Base-by-base conservation (phyloP, 2,329 filamentous ascomycete genomes). In the Dothistroma pini region DNA sequence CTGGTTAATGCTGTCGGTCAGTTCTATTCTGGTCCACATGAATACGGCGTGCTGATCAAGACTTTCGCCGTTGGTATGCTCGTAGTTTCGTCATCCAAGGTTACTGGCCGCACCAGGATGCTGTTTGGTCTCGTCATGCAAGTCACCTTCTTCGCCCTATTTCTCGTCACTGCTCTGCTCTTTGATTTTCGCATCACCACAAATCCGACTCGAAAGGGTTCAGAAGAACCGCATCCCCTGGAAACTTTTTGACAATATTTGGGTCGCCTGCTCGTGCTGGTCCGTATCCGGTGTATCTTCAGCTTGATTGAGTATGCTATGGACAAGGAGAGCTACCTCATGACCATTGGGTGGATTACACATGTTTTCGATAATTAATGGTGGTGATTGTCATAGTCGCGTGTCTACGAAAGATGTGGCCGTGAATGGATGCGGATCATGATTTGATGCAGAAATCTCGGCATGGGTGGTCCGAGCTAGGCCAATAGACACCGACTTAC, bases 71-170 rank as follows among this genome's bases (percentile, higher is more conserved):
- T 35, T 2, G 35, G 51, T 31, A 52, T 58, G 48, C 50, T 56
- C n/a, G 34, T 16, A 38, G 25, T 49, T 2, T 58, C 51, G 14
- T 19, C n/a, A 21, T 54, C 54, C 22, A 29, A 69, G 1, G 65
- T 75, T 21, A 75, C 72, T 2, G 77, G 78, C 56, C 71, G 78
- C 29, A 73, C 75, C 56, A 74, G 83, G 57, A 75, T 84, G 51
- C 70, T 83, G 22, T 75, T 70, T 11, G 82, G 82, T 1, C 74
- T 84, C 1, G 71, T 79, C 16, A 69, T 83, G 49, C 81, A 84
- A 63, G 74, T 84, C 61, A 53, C 75, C 58, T 80, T 81, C 67
- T 84, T 84, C 69, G 72, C 75, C 14, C 75, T 81, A 61, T 84
- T 84, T 73, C 75, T 79, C 62, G 16, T 74, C 21, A 61, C 65